phyloP scores from a whole-genome alignment of 2,329 filamentous ascomycete genomes.

The Plenodomus biglobosus region DNA sequence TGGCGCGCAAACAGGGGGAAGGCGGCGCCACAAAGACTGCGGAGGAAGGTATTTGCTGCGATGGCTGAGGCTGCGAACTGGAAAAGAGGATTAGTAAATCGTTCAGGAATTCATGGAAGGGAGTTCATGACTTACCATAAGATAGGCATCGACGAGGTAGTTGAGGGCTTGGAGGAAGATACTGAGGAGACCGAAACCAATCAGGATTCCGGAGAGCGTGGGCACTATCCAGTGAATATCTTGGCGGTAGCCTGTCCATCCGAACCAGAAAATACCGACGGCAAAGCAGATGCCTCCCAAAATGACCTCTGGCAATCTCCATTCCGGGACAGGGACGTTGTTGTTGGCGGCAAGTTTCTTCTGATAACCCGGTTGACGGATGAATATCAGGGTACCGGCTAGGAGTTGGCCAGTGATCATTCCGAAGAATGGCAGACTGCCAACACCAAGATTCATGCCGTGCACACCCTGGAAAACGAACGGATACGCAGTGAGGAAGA shows the following conservation, averaged over 20 bases:
- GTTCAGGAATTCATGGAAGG: neutral
- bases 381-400: conserved; percentile 65
- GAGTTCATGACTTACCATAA: conserved; percentile 45
- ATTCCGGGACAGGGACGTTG: conserved; percentile 57
- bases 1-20: conserved; percentile 59
- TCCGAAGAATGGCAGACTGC: conserved; percentile 81
- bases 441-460: conserved; percentile 67
- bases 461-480: conserved; percentile 76
- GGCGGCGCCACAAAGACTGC: conserved; percentile 53
- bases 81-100: neutral
- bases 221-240: conserved; percentile 49
- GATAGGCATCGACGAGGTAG: conserved; percentile 62
- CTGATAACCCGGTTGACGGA: conserved; percentile 69
- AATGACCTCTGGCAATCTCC: conserved; percentile 59
- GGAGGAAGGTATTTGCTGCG: conserved; percentile 58
- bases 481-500: conserved; percentile 83
- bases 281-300: conserved; percentile 53
- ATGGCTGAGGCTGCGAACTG: conserved; percentile 57
- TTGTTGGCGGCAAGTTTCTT: conserved; percentile 50
- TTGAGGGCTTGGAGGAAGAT: conserved; percentile 63
- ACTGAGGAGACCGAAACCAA: conserved; percentile 59
- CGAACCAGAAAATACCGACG: conserved; percentile 44
- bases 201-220: conserved; percentile 52
- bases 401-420: conserved; percentile 75
- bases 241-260: conserved; percentile 48